Evolutionary conservation across 2,329 filamentous ascomycete species (phyloP).

Genomic region (Colletotrichum liaoningense): DNA sequence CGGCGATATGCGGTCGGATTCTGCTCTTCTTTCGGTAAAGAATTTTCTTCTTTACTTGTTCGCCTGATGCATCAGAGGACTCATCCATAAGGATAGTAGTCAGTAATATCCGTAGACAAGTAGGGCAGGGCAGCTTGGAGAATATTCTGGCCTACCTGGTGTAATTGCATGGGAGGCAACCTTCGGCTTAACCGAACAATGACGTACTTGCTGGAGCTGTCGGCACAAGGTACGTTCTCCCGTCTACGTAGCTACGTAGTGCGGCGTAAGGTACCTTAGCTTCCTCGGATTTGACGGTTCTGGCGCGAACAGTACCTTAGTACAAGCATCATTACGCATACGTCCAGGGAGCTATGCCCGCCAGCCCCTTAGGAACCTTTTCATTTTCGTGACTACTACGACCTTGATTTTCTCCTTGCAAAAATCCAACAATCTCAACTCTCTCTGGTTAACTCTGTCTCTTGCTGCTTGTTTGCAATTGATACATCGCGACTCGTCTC

Average conservation of each 20-base stretch:
- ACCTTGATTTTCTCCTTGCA: not conserved
- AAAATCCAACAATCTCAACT: not conserved
- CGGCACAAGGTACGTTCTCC: not conserved
- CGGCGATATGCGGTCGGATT: not conserved
- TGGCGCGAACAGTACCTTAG: slow-evolving; percentile 21
- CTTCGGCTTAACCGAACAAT: slow-evolving; percentile 33
- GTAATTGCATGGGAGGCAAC: slow-evolving; percentile 30
- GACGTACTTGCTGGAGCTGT: slow-evolving; percentile 29
- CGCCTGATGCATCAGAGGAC: not conserved
- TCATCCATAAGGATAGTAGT: too few species aligned
- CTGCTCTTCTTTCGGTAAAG: not conserved
- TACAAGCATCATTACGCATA: slow-evolving; percentile 33
- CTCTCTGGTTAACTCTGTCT: not conserved
- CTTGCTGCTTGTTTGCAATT: not conserved
- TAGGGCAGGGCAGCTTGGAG: not conserved
- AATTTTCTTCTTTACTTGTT: not conserved
- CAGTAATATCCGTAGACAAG: too few species aligned
- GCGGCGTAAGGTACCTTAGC: too few species aligned
- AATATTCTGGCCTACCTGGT: slow-evolving; percentile 9
- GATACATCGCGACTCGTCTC: not conserved
- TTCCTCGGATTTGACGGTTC: slow-evolving; percentile 26
- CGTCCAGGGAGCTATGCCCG: slow-evolving; percentile 25
- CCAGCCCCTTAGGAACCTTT: not conserved
- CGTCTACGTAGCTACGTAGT: too few species aligned
- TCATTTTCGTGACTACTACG: slow-evolving; percentile 9